A percentile compares a stretch with the other conserved stretches of the same genome.
Evolutionary conservation across 345 rosid species (phyloP).

Genomic region (Clausena lansium): DNA sequence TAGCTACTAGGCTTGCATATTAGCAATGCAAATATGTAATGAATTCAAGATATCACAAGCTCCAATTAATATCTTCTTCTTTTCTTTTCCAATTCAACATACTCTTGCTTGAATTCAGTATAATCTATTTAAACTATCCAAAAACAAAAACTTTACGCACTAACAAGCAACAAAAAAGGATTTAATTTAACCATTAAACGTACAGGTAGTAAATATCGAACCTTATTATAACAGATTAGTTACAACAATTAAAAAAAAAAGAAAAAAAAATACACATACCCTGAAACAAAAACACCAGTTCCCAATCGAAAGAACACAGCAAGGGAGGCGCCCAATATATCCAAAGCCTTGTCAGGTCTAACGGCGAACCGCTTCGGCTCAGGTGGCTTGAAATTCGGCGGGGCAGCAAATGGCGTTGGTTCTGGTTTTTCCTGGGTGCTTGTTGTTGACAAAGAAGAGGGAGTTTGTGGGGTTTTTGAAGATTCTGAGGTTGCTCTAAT

Average conservation of each 20-base stretch:
- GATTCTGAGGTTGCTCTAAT: slow-evolving; percentile 47
- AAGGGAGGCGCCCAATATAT: slow-evolving; percentile 66
- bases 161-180: not conserved
- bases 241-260: not conserved
- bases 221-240: not conserved
- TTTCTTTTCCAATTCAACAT: not conserved
- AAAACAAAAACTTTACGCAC: not conserved
- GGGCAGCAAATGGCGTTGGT: slow-evolving; percentile 36
- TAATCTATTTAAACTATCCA: not conserved
- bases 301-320: slow-evolving; percentile 71
- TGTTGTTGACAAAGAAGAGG: slow-evolving; percentile 32
- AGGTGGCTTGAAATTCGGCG: slow-evolving; percentile 69
- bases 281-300: slow-evolving; percentile 76
- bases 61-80: not conserved
- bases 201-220: not conserved
- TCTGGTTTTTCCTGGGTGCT: slow-evolving; percentile 29
- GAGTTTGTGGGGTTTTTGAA: slow-evolving; percentile 25
- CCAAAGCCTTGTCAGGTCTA: slow-evolving; percentile 55
- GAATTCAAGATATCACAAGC: not conserved
- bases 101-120: not conserved
- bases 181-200: too few species aligned
- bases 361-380: slow-evolving; percentile 64
- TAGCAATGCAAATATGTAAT: not conserved
- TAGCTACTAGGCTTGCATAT: not conserved
- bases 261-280: slow-evolving; percentile 33